phyloP scores from a whole-genome alignment of 2,329 filamentous ascomycete species.

The Xylaria sp. region DNA sequence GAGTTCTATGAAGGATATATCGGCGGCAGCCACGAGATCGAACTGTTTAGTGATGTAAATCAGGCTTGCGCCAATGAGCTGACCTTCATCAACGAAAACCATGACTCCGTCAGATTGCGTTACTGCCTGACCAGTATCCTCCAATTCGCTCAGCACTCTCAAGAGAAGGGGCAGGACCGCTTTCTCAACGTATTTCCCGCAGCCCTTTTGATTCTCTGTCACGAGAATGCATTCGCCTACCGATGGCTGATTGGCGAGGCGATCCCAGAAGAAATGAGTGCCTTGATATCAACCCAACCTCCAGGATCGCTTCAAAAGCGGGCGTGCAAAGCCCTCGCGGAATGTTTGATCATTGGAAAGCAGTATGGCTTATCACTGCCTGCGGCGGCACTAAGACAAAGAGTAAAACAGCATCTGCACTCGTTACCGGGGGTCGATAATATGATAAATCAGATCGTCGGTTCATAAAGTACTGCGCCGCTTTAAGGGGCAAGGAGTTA shows the following conservation, averaged over 20 bases:
- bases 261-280: not conserved
- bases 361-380: constrained; percentile 7
- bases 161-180: constrained; percentile 7
- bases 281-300: constrained; percentile 1
- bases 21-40: constrained; percentile 8
- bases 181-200: constrained; percentile 13
- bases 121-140: not conserved
- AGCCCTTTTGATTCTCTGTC: not conserved
- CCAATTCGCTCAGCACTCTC: not conserved
- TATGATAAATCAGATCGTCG: not conserved
- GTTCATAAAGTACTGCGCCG: not conserved
- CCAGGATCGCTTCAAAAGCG: not conserved
- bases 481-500: too few species aligned
- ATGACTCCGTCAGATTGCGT: not conserved
- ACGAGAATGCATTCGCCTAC: not conserved
- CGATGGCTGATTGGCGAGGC: constrained; percentile 12
- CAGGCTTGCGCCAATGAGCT: constrained; percentile 5
- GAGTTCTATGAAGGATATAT: constrained; percentile 17
- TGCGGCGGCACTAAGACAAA: not conserved
- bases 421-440: not conserved
- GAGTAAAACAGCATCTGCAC: not conserved
- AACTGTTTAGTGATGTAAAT: constrained; percentile 5
- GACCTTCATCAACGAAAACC: not conserved
- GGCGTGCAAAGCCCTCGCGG: constrained; percentile 1
- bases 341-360: constrained; percentile 12